Base-by-base conservation (phyloP, 768 basidiomycete species). In the Amyloporia xantha region DNA sequence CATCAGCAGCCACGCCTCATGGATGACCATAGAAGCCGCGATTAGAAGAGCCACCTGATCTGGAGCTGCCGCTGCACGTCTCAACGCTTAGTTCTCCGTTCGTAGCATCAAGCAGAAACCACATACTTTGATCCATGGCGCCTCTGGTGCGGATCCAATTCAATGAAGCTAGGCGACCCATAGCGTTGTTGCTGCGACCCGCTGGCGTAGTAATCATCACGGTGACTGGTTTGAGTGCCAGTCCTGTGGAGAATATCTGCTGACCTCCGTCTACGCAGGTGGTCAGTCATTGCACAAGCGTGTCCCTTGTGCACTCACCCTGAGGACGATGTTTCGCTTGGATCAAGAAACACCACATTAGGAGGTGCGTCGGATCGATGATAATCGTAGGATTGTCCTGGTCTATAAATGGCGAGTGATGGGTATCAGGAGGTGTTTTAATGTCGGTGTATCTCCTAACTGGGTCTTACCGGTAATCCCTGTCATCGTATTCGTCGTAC, bases 401-500 rank as follows among this genome's bases (percentile, higher is more conserved):
- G n/a, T n/a, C n/a, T n/a, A n/a, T n/a, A n/a, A n/a, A n/a, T n/a
- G n/a, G n/a, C n/a, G n/a, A n/a, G n/a, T n/a, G n/a, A n/a, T n/a
- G n/a, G n/a, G n/a, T n/a, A n/a, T n/a, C n/a, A n/a, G n/a, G n/a
- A n/a, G n/a, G n/a, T n/a, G n/a, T n/a, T n/a, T n/a, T n/a, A n/a
- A n/a, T n/a, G n/a, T n/a, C n/a, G n/a, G n/a, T n/a, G n/a, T n/a
- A n/a, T n/a, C n/a, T n/a, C n/a, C n/a, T n/a, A n/a, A n/a, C n/a
- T n/a, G n/a, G 19, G 15, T 2, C 47, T 15, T 21, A 35, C 26
- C 40, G 27, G 41, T 42, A 36, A 4, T 24, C 26, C 20, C 35
- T 33, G 36, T 54, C 39, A 33, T 47, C 59, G 39, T 48, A 53
- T 15, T 41, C 44, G 21, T 61, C 59, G 41, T 54, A 50, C 41